phyloP scores from a whole-genome alignment of 495 filamentous ascomycete genomes.

The Lophium mytilinum region DNA sequence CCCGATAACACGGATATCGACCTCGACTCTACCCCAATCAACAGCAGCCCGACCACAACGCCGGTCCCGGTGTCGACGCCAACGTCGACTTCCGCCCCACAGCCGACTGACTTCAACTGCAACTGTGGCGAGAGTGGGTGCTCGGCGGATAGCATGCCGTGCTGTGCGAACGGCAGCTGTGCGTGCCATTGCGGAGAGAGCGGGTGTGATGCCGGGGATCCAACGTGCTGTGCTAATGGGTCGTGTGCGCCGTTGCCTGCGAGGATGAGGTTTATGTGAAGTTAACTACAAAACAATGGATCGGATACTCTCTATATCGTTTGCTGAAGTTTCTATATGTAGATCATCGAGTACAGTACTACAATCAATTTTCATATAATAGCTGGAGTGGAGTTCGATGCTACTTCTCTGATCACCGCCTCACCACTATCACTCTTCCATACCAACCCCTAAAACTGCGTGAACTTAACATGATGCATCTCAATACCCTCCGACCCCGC shows the following conservation, averaged over 20 bases:
- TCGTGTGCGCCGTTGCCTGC: not conserved
- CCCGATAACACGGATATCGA: too few species aligned
- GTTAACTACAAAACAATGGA: too few species aligned
- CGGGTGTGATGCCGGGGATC: slow-evolving; percentile 1
- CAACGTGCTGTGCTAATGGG: slow-evolving; percentile 1
- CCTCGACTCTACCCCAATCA: too few species aligned
- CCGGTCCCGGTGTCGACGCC: not conserved
- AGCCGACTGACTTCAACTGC: not conserved
- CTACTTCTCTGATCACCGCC: too few species aligned
- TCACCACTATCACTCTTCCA: too few species aligned
- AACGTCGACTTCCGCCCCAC: not conserved
- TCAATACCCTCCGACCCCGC: slow-evolving; percentile 10
- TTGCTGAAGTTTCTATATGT: too few species aligned
- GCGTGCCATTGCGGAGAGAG: not conserved
- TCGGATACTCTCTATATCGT: too few species aligned
- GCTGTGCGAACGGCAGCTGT: slow-evolving; percentile 7
- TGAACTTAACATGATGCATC: too few species aligned
- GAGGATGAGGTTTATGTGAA: not conserved
- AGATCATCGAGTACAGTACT: too few species aligned
- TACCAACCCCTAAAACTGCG: too few species aligned
- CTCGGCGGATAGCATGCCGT: not conserved
- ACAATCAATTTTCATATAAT: too few species aligned
- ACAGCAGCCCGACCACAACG: not conserved
- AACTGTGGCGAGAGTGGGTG: slow-evolving; percentile 1
- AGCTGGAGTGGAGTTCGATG: too few species aligned